These are phyloP conservation scores for Pythium rhizo-oryzae DNA, from an alignment of 352 stramenopile species.

Conservation along the genomic window DNA sequence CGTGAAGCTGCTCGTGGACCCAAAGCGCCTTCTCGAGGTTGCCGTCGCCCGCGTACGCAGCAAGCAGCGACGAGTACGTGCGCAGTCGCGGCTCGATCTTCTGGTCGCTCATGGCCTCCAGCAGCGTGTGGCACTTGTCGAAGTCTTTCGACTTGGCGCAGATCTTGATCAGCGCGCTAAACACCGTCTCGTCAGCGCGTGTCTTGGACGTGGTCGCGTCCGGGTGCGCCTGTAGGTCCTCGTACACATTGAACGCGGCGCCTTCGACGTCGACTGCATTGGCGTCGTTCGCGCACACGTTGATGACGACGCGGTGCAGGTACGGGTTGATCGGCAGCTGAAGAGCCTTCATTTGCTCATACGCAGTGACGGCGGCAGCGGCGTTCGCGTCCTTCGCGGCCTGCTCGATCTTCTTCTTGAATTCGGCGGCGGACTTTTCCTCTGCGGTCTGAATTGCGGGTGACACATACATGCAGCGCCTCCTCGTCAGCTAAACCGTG, in stretches of 20 bases:
- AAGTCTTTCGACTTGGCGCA: constrained; percentile 68
- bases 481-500: neutral
- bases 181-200: constrained; percentile 60
- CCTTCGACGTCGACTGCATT: constrained; percentile 18
- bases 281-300: constrained; percentile 30
- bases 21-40: constrained; percentile 63
- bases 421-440: constrained; percentile 13
- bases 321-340: constrained; percentile 29
- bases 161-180: constrained; percentile 78
- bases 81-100: constrained; percentile 67
- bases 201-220: constrained; percentile 21
- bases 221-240: constrained; percentile 23
- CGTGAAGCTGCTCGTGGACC: constrained; percentile 50
- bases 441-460: constrained; percentile 14
- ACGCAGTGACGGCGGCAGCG: constrained; percentile 47
- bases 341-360: constrained; percentile 61
- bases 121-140: constrained; percentile 45
- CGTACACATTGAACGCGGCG: constrained; percentile 32
- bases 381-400: constrained; percentile 38
- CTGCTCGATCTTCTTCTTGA: constrained; percentile 45
- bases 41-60: constrained; percentile 50
- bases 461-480: neutral
- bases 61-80: constrained; percentile 72
- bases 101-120: constrained; percentile 51
- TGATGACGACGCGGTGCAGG: constrained; percentile 40